Evolutionary conservation across 257 asterid genomes (phyloP).

Genomic region (Nemophila menziesii): DNA sequence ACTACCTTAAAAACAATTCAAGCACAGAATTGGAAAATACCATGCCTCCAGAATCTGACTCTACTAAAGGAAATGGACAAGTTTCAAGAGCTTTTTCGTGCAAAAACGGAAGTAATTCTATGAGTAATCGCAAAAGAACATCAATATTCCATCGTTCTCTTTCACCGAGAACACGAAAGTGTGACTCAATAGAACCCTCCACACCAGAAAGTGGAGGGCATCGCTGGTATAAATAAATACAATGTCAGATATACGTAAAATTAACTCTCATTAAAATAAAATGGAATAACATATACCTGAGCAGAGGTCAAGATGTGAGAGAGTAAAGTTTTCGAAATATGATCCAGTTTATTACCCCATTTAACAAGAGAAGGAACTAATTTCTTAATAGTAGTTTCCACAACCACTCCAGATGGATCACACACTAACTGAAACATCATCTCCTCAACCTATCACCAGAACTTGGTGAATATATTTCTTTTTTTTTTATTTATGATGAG

Average conservation of each 20-base stretch:
- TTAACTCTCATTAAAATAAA: constrained; percentile 1
- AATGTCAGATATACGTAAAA: constrained; percentile 18
- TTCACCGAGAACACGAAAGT: constrained; percentile 90
- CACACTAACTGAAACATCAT: constrained; percentile 92
- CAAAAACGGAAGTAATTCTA: constrained; percentile 61
- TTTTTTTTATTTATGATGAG: constrained; percentile 28
- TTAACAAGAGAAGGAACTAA: constrained; percentile 77
- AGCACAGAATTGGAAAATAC: constrained; percentile 47
- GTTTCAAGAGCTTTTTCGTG: constrained; percentile 60
- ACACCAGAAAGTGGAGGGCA: constrained; percentile 97
- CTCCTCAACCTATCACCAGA: constrained; percentile 82
- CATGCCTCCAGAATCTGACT: constrained; percentile 38
- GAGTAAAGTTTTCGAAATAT: constrained; percentile 52
- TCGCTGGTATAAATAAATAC: constrained; percentile 50
- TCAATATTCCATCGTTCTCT: constrained; percentile 94
- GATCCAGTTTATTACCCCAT: constrained; percentile 92
- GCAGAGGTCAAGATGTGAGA: constrained; percentile 69
- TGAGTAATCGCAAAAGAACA: constrained; percentile 71
- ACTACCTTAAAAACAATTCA: constrained; percentile 66
- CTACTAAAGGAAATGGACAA: constrained; percentile 62
- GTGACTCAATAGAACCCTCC: constrained; percentile 90
- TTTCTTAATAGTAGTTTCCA: constrained; percentile 74
- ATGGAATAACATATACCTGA: constrained; percentile 37
- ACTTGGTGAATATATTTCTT: constrained; percentile 30
- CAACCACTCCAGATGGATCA: constrained; percentile 94